phyloP scores from a whole-genome alignment of 2,329 filamentous ascomycete genomes.

The Fusarium luffae region DNA sequence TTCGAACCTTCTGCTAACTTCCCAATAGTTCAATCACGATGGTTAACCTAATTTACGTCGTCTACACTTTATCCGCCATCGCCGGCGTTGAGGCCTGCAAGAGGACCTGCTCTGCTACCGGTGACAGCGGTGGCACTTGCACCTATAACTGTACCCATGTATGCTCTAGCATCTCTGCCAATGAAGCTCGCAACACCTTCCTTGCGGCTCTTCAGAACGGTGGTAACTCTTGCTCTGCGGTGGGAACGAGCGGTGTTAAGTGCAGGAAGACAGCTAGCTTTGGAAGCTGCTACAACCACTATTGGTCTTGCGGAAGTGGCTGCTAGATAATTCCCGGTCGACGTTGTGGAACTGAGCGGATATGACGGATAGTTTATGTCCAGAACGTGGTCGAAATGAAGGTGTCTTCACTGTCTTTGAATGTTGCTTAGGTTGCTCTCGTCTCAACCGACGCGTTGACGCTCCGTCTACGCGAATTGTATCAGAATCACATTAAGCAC shows the following conservation, averaged over 20 bases:
- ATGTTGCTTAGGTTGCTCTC: no score
- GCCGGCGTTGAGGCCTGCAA: conserved; percentile 6
- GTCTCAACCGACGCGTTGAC: no score
- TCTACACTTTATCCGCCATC: not conserved
- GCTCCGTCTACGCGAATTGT: no score
- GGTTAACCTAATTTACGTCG: not conserved
- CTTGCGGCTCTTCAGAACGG: not conserved
- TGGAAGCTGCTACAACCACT: conserved; percentile 12
- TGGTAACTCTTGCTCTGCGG: not conserved
- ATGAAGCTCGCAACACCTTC: conserved; percentile 6
- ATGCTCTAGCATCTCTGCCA: not conserved
- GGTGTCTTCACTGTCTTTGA: no score
- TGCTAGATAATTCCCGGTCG: not conserved
- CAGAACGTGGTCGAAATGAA: no score
- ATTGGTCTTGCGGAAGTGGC: conserved; percentile 2
- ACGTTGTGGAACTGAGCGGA: no score
- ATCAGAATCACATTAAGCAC: no score
- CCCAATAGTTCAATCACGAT: not conserved
- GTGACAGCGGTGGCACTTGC: not conserved
- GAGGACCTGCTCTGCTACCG: not conserved
- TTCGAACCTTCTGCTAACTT: no score
- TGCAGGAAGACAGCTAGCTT: conserved; percentile 9
- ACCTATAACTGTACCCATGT: conserved; percentile 6
- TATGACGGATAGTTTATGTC: no score
- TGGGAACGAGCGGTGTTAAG: conserved; percentile 1